Base-by-base conservation (phyloP, 306 rosid genomes). In the Chamaecrista fasciculata region DNA sequence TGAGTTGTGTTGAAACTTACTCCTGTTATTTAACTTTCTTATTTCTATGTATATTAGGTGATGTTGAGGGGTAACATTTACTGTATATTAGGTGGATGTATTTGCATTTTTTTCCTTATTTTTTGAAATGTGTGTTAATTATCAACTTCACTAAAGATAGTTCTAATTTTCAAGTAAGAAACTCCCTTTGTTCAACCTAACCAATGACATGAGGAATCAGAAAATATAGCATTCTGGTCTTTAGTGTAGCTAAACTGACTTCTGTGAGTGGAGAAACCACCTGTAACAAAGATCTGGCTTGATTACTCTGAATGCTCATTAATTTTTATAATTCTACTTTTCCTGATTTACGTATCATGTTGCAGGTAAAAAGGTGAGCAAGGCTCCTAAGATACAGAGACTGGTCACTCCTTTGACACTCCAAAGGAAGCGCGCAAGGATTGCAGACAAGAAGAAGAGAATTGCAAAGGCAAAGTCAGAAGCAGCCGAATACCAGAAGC, bases 391-490 rank as follows among this genome's bases (percentile, higher is more conserved):
- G 72, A 61, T 61, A 5, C 67, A 61, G 6, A 61, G 67, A 37
- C 11, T 61, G 20, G 67, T 61, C 31, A 61, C 80, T 20, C 80
- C 80, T 42, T 31, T 76, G 61, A 76, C 80, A 37, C 61, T 76
- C 67, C 80, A 76, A 53, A 76, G 80, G 8, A 76, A 76, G 71
- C 59, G 80, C 0, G 71, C 80, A 62, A 69, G 80, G 2, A 76
- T 76, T n/a, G 66, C 80, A 6, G 76, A 76, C 1, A 76, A 76
- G 80, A 76, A 76, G 66, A 69, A 76, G 80, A 76, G 81, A 77
- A 77, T 77, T 3, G 81, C 81, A 1, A 77, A 77, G 76, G 81
- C 81, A 20, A 77, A 77, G 55, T 52, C 81, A 1, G 81, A 77
- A 26, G 81, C 81, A 18, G 81, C 81, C 0, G 81, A 77, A 36